These are phyloP conservation scores for Trichoderma gracile DNA, from an alignment of 2,329 filamentous ascomycete species.

Conservation along the genomic window DNA sequence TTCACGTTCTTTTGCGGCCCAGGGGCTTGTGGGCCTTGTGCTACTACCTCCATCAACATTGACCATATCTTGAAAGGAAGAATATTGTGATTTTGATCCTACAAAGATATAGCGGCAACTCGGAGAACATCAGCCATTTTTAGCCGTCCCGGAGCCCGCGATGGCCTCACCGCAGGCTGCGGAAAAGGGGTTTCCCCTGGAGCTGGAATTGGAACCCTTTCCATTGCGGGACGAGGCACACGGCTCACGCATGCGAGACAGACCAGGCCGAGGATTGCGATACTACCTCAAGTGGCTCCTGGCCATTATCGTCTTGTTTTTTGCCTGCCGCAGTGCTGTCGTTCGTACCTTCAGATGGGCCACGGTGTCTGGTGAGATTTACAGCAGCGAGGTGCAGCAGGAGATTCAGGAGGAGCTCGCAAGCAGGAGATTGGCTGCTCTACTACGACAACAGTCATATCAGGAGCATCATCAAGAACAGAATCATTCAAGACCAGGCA, in stretches of 20 bases:
- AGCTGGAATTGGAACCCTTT: background rate
- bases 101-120: background rate
- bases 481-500: background rate
- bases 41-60: no score
- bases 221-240: background rate
- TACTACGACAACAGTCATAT: background rate
- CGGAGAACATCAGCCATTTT: background rate
- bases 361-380: constrained; percentile 23
- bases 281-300: background rate
- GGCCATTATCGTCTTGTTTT: constrained; percentile 26
- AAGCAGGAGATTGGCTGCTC: constrained; percentile 5
- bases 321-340: constrained; percentile 26
- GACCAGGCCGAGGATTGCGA: constrained; percentile 8
- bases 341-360: constrained; percentile 26
- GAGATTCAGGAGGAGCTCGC: constrained; percentile 7
- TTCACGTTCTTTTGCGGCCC: no score
- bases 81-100: no score
- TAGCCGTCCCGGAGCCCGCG: background rate
- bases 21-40: no score
- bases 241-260: background rate
- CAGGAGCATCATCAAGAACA: background rate
- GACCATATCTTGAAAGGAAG: no score
- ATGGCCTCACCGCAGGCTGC: constrained; percentile 5
- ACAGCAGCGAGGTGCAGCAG: background rate
- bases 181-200: background rate